These are phyloP conservation scores for Penicillium sp. DNA, from an alignment of 2,329 filamentous ascomycete genomes.

Conservation along the genomic window DNA sequence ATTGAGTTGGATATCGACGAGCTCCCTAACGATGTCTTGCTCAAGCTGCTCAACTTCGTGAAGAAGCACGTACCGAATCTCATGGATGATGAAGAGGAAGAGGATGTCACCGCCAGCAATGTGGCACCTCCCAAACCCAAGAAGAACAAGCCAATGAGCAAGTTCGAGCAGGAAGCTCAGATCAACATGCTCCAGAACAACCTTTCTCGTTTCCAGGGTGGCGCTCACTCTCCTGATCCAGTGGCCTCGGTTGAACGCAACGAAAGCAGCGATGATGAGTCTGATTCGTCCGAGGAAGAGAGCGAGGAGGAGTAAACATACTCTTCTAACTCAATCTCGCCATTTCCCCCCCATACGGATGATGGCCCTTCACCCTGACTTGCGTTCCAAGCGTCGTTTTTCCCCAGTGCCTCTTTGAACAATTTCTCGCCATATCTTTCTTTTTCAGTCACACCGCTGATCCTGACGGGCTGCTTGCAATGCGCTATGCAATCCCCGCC, in stretches of 20 bases:
- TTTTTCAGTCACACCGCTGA: constrained; percentile 2
- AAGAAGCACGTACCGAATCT: constrained; percentile 49
- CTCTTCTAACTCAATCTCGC: constrained; percentile 2
- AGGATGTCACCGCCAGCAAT: constrained; percentile 36
- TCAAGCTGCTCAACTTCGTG: constrained; percentile 49
- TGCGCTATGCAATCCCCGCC: neutral
- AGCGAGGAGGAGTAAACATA: constrained; percentile 49
- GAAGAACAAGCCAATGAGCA: constrained; percentile 55
- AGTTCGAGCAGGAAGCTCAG: constrained; percentile 51
- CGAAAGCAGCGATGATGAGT: constrained; percentile 49
- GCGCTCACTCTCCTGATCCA: constrained; percentile 44
- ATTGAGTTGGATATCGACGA: constrained; percentile 52
- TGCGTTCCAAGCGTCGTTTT: constrained; percentile 26
- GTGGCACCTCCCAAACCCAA: constrained; percentile 46
- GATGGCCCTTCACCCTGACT: constrained; percentile 18
- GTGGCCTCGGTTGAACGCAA: constrained; percentile 45
- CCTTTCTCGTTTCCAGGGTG: constrained; percentile 48
- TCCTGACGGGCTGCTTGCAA: neutral
- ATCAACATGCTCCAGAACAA: constrained; percentile 51
- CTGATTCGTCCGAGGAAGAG: constrained; percentile 49
- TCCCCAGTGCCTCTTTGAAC: constrained; percentile 1
- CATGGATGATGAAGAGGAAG: constrained; percentile 47
- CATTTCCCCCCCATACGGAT: neutral
- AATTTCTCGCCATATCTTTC: constrained; percentile 2
- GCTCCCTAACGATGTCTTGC: constrained; percentile 48